These are phyloP conservation scores for Thecaphora thlaspeos DNA, from an alignment of 1,284 basidiomycete genomes.

Conservation along the genomic window DNA sequence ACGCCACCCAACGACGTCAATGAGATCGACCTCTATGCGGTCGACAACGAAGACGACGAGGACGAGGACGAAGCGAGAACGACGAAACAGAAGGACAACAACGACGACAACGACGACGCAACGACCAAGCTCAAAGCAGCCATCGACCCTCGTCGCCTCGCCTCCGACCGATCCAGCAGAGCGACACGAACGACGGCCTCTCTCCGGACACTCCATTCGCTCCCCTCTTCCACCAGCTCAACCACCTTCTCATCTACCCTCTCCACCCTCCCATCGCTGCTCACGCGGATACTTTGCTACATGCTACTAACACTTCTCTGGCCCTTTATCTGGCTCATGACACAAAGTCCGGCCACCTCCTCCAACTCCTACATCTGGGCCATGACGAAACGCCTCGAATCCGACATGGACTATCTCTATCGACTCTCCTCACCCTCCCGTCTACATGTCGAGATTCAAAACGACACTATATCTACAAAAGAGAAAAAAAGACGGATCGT, in stretches of 20 bases:
- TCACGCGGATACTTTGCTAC: constrained; percentile 8
- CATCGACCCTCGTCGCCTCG: not conserved
- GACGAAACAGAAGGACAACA: not conserved
- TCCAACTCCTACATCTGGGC: constrained; percentile 40
- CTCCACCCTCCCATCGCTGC: constrained; percentile 1
- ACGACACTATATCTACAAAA: no score
- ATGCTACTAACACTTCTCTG: constrained; percentile 13
- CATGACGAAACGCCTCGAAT: constrained; percentile 17
- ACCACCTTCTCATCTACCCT: not conserved
- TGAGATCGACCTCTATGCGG: not conserved
- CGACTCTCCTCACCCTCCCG: no score
- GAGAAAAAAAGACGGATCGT: no score
- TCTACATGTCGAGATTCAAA: no score
- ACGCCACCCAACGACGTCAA: not conserved
- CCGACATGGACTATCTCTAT: not conserved
- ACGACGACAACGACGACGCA: not conserved
- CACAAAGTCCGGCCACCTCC: constrained; percentile 29
- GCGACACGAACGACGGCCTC: no score
- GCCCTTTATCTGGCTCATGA: constrained; percentile 39
- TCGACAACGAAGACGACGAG: not conserved
- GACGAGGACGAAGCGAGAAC: not conserved
- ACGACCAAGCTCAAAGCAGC: not conserved
- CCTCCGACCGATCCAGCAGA: not conserved
- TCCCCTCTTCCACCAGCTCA: not conserved
- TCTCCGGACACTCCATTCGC: not conserved